Evolutionary conservation across 2,329 filamentous ascomycete species (phyloP), one percentile per base, ranked within the genome.

Genomic region (Daldinia sp.): DNA sequence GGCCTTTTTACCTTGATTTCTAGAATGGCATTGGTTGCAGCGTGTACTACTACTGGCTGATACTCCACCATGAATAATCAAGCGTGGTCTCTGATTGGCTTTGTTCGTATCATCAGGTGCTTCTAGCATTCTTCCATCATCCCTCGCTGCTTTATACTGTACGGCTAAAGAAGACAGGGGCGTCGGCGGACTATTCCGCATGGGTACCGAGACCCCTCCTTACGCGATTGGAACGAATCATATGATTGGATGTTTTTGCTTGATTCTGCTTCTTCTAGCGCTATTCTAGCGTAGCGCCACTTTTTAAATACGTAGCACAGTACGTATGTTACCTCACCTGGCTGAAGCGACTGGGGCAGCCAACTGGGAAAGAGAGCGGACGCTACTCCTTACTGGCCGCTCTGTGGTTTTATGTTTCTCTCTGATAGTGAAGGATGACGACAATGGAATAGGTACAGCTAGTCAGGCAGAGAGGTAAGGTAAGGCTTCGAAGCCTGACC

Each of bases 271-370:
- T 69, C 69, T 78, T 78, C 76, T 77, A 78, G 76, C 72, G 74
- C 65, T 65, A 66, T 78, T 78, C 76, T 78, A 78, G 76, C 70
- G 72, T 71, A 43, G 61, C 59, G 69, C 68, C 72, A 72, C 66
- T 53, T 51, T 63, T 49, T 39, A 11, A 23, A 51, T 57, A 59
- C 50, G 57, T 61, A 51, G 53, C 57, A 64, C 49, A 47, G 59
- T 50, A 50, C 47, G 47, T 50, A 50, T 50, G 47, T 66, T 58
- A 30, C 30, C 43, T 48, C 45, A 25, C 62, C 62, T 65, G 62
- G 62, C 65, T 65, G 62, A 63, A 63, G 32, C 19, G 57, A 61
- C 52, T 45, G 41, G 54, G 61, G 59, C 60, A 49, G 34, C 51
- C 39, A 55, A 63, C 56, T 30, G 25, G 25, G 50, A 29, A 58